Evolutionary conservation across 345 rosid species (phyloP).

Genomic region (Nasturtium officinale): DNA sequence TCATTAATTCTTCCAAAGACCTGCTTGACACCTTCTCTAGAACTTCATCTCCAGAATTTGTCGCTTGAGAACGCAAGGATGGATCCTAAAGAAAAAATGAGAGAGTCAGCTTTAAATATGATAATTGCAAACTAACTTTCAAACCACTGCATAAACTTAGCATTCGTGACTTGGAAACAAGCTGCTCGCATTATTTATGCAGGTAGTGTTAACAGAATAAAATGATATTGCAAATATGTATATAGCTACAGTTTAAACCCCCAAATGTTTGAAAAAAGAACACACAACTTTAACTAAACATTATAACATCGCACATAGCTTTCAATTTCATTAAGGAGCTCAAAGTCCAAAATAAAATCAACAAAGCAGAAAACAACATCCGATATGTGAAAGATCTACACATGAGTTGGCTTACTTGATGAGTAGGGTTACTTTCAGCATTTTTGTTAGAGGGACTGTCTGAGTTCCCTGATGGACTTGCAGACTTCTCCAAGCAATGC

Average conservation of each 20-base stretch:
- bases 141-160: constrained; percentile 18
- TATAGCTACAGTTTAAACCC: background rate
- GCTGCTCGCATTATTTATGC: constrained; percentile 7
- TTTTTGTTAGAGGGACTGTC: constrained; percentile 38
- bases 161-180: background rate
- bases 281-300: background rate
- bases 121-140: constrained; percentile 11
- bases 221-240: background rate
- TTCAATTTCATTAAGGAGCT: background rate
- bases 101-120: constrained; percentile 28
- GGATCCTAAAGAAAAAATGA: constrained; percentile 52
- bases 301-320: background rate
- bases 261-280: background rate
- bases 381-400: background rate
- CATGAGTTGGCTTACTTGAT: constrained; percentile 31
- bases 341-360: constrained; percentile 14
- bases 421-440: constrained; percentile 37
- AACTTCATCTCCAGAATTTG: constrained; percentile 51
- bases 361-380: constrained; percentile 9
- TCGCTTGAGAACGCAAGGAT: constrained; percentile 52
- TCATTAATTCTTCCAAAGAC: constrained; percentile 64
- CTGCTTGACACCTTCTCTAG: constrained; percentile 54
- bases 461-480: constrained; percentile 39
- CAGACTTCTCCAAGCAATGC: constrained; percentile 33
- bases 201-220: constrained; percentile 3